A percentile compares a stretch with the other conserved stretches of the same genome.
These are phyloP conservation scores for Fusarium robinianum DNA, from an alignment of 2,329 filamentous ascomycete species.

Conservation along the genomic window DNA sequence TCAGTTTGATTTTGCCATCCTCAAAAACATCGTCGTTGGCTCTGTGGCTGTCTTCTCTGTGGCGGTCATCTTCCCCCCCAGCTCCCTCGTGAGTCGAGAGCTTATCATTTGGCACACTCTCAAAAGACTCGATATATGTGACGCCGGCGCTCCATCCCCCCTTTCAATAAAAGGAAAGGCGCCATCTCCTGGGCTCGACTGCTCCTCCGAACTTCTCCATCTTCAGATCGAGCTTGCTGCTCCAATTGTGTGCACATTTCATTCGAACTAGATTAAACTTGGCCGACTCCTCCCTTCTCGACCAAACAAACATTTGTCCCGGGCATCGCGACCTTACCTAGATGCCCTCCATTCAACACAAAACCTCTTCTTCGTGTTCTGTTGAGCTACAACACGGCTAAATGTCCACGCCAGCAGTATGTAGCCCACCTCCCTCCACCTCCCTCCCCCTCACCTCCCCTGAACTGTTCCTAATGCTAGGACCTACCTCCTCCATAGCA, in stretches of 20 bases:
- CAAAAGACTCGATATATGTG: conserved; percentile 31
- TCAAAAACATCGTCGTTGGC: conserved; percentile 17
- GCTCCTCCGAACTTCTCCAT: conserved; percentile 20
- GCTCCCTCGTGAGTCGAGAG: conserved; percentile 10
- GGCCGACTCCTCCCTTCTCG: conserved; percentile 10
- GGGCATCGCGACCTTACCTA: conserved; percentile 22
- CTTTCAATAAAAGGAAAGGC: conserved; percentile 35
- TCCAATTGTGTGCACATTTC: conserved; percentile 10
- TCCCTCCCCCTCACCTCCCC: conserved; percentile 9
- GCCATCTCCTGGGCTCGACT: conserved; percentile 22
- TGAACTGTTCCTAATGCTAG: conserved; percentile 25
- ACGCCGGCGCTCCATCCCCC: conserved; percentile 23
- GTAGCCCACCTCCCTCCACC: conserved; percentile 22
- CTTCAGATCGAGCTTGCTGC: conserved; percentile 18
- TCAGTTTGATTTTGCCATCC: conserved; percentile 26
- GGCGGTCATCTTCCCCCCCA: conserved; percentile 13
- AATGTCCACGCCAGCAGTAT: conserved; percentile 42
- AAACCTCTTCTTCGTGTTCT: conserved; percentile 14
- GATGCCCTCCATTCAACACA: conserved; percentile 28
- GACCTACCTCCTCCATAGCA: conserved; percentile 36
- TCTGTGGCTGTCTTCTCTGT: conserved; percentile 32
- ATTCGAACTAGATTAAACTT: conserved; percentile 14
- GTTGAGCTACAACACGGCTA: conserved; percentile 31
- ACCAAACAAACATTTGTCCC: conserved; percentile 15
- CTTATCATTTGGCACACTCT: conserved; percentile 22